phyloP scores from a whole-genome alignment of 2,329 filamentous ascomycete genomes.

The Aspergillus puulaauensis region DNA sequence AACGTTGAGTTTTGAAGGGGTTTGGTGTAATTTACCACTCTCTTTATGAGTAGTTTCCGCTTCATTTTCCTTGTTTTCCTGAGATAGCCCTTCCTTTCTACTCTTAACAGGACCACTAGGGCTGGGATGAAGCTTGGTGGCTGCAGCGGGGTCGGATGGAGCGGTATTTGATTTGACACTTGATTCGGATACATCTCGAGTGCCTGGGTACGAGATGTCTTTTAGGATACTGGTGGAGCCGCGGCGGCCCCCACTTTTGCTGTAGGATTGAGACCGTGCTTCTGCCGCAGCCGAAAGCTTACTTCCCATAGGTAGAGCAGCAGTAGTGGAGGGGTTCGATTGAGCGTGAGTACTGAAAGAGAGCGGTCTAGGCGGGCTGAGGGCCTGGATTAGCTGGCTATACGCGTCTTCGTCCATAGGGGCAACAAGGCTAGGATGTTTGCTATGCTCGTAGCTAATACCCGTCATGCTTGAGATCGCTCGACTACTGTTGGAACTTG shows the following conservation, averaged over 20 bases:
- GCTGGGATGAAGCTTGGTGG: constrained; percentile 29
- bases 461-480: constrained; percentile 43
- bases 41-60: constrained; percentile 19
- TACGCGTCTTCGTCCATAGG: constrained; percentile 39
- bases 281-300: constrained; percentile 31
- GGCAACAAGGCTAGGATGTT: constrained; percentile 35
- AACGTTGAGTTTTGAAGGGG: constrained; percentile 19
- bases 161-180: constrained; percentile 27
- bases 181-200: constrained; percentile 34
- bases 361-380: constrained; percentile 36
- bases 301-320: constrained; percentile 19
- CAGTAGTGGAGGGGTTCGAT: constrained; percentile 30
- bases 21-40: constrained; percentile 16
- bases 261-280: constrained; percentile 28
- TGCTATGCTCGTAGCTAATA: constrained; percentile 43
- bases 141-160: constrained; percentile 14
- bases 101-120: constrained; percentile 33
- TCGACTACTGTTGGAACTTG: constrained; percentile 40
- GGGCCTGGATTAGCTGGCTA: constrained; percentile 35
- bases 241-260: constrained; percentile 20
- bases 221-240: constrained; percentile 20
- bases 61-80: constrained; percentile 24
- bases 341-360: constrained; percentile 30
- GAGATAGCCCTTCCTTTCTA: constrained; percentile 31
- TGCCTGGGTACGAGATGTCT: constrained; percentile 30